Percentiles rank a stretch among this genome's conserved stretches.
Evolutionary conservation across 371 early-diverging fungal species (phyloP).

Genomic region (Mortierella sp.): DNA sequence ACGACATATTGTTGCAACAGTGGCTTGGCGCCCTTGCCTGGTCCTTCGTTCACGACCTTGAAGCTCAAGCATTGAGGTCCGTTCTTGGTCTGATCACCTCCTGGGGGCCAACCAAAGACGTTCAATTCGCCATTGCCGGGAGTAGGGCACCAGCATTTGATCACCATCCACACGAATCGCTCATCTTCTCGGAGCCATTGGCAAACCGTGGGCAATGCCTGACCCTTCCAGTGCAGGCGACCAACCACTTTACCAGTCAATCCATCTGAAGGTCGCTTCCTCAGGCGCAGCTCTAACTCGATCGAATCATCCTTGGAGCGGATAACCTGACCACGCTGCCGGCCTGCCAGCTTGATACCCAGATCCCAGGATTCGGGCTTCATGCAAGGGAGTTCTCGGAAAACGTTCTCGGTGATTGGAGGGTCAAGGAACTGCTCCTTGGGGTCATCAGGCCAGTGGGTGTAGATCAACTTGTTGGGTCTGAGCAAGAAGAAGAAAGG

Average conservation of each 20-base stretch:
- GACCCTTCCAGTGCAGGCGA: slow-evolving; percentile 45
- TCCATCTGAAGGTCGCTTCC: slow-evolving; percentile 45
- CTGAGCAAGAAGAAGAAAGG: slow-evolving; percentile 57
- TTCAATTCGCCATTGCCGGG: slow-evolving; percentile 35
- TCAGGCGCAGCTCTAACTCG: slow-evolving; percentile 43
- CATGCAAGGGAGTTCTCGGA: slow-evolving; percentile 46
- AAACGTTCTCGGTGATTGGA: slow-evolving; percentile 40
- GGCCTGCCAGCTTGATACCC: slow-evolving; percentile 41
- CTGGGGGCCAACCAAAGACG: slow-evolving; percentile 54
- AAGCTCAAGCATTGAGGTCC: slow-evolving; percentile 43
- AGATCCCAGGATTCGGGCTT: slow-evolving; percentile 50
- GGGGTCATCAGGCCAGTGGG: slow-evolving; percentile 56
- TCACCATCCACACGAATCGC: slow-evolving; percentile 42
- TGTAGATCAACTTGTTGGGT: slow-evolving; percentile 56
- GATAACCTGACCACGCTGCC: slow-evolving; percentile 35
- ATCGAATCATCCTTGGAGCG: slow-evolving; percentile 36
- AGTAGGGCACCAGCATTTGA: slow-evolving; percentile 44
- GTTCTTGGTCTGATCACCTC: slow-evolving; percentile 53
- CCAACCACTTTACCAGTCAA: slow-evolving; percentile 49
- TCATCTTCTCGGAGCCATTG: slow-evolving; percentile 45
- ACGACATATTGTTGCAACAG: slow-evolving; percentile 50
- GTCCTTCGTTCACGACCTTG: slow-evolving; percentile 49
- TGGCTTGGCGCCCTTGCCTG: slow-evolving; percentile 36
- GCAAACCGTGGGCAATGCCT: slow-evolving; percentile 22
- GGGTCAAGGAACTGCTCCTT: slow-evolving; percentile 57